A percentile compares a stretch with the other conserved stretches of the same genome.
Evolutionary conservation across 768 basidiomycete species (phyloP).

Genomic region (Tylopilus sp.): DNA sequence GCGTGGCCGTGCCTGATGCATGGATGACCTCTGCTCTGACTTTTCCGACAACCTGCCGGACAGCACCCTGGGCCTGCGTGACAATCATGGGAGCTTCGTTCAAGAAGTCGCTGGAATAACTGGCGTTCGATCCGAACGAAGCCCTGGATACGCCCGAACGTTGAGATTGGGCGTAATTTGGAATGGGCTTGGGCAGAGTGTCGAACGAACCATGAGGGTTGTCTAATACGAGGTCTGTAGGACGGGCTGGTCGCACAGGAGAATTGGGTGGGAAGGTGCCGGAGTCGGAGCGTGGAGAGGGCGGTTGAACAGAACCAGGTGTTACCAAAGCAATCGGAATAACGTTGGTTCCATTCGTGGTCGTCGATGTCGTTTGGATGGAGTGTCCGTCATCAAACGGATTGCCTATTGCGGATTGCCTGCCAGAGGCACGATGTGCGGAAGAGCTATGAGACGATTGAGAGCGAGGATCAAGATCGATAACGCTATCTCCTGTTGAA

Average conservation of each 20-base stretch:
- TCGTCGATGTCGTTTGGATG: conserved; percentile 72
- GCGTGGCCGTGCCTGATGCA: conserved; percentile 42
- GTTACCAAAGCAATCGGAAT: conserved; percentile 82
- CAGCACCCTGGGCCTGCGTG: conserved; percentile 57
- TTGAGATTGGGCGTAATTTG: conserved; percentile 44
- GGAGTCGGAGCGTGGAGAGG: conserved; percentile 34
- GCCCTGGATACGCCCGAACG: conserved; percentile 55
- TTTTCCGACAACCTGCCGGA: conserved; percentile 72
- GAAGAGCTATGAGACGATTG: conserved; percentile 27
- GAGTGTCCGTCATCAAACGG: conserved; percentile 77
- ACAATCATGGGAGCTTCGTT: conserved; percentile 82
- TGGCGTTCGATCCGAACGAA: conserved; percentile 73
- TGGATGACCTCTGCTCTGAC: conserved; percentile 79
- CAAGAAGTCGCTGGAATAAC: conserved; percentile 74
- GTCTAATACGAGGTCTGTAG: conserved; percentile 58
- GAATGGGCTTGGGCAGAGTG: conserved; percentile 37
- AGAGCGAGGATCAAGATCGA: conserved; percentile 58
- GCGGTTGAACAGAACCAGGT: conserved; percentile 42
- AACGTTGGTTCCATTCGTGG: conserved; percentile 77
- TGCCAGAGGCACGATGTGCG: conserved; percentile 16
- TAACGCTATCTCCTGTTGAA: conserved; percentile 45
- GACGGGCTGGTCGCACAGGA: conserved; percentile 54
- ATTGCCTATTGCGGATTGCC: conserved; percentile 39
- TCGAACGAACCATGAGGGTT: conserved; percentile 60
- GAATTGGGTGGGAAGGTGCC: conserved; percentile 26